A percentile compares a stretch with the other conserved stretches of the same genome.
Evolutionary conservation across 331 rosid species (phyloP).

Genomic region (Cydonia oblonga): DNA sequence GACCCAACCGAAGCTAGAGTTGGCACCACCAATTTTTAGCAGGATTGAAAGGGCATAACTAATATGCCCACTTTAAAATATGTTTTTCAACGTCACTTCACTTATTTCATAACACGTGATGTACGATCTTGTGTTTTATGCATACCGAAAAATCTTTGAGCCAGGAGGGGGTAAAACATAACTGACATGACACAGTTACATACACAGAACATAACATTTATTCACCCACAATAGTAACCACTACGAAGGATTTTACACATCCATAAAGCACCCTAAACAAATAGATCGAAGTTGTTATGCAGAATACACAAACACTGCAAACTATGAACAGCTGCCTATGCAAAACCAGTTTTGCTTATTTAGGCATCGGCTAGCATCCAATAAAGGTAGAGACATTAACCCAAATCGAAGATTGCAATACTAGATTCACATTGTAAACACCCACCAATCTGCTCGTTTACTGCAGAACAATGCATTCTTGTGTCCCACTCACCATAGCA

Average conservation of each 20-base stretch:
- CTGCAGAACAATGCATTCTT: conserved; percentile 64
- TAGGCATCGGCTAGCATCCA: conserved; percentile 20
- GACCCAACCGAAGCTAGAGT: too few species aligned
- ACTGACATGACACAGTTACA: too few species aligned
- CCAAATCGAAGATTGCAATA: conserved; percentile 10
- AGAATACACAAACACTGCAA: conserved; percentile 2
- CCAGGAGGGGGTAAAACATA: too few species aligned
- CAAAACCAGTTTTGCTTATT: conserved; percentile 32
- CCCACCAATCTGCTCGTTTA: conserved; percentile 19
- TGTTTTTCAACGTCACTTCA: too few species aligned
- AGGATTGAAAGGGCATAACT: too few species aligned
- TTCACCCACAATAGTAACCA: conserved; percentile 16
- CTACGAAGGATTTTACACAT: conserved; percentile 15
- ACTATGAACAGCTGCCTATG: background rate
- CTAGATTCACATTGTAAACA: conserved; percentile 7
- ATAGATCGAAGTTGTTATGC: background rate
- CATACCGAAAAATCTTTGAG: too few species aligned
- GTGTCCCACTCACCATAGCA: conserved; percentile 34
- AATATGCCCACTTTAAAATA: too few species aligned
- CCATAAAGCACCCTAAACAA: conserved; percentile 2
- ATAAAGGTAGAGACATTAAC: conserved; percentile 16
- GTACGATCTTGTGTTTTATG: too few species aligned
- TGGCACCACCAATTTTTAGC: too few species aligned
- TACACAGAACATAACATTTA: background rate
- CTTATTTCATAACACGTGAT: too few species aligned